Base-by-base conservation (phyloP, 768 basidiomycete genomes). In the Asterophora lycoperdoides region DNA sequence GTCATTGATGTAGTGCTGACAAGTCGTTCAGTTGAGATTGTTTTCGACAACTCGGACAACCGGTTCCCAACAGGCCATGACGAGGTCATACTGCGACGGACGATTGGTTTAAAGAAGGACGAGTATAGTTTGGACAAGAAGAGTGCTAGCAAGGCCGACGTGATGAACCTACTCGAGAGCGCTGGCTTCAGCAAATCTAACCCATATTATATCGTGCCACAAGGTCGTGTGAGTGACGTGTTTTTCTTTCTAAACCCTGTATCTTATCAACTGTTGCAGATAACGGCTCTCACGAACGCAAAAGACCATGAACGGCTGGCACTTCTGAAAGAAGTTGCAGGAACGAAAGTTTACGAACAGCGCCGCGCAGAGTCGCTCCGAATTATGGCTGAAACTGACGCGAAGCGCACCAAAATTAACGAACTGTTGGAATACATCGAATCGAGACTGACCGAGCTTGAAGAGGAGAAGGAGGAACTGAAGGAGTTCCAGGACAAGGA, bases 161-260 rank as follows among this genome's bases (percentile, higher is more conserved):
- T 99, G 15, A 95, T 96, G 91, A 94, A 92, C 60, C 74, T 98
- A 19, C 78, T 99, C 39, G 96, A 98, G 65, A 89, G 86, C 61
- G 96, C 96, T 1, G 95, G 96, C 1, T 99, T 99, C 72, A 93
- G 89, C 70, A 89, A 92, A 62, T 87, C 87, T n/a, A 99, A 98
- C 61, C 96, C 96, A 0, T 99, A 98, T 65, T 99, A 98, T 60
- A 99, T 99, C 56, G 95, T 98, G 0, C 96, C 96, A 2, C 96
- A 99, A 73, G 96, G 96, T 44, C 75, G 95, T 43, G 94, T 96
- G 59, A 67, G 84, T 78, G 13, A 8, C 8, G 3, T 1, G 28
- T 44, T 13, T 23, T 37, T 11, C 39, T n/a, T 45, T 44, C 44
- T 14, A 39, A 11, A 32, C 32, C 19, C 42, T 30, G 23, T 55